Evolutionary conservation across 2,329 filamentous ascomycete species (phyloP).

Genomic region (Neoascochyta sp.): DNA sequence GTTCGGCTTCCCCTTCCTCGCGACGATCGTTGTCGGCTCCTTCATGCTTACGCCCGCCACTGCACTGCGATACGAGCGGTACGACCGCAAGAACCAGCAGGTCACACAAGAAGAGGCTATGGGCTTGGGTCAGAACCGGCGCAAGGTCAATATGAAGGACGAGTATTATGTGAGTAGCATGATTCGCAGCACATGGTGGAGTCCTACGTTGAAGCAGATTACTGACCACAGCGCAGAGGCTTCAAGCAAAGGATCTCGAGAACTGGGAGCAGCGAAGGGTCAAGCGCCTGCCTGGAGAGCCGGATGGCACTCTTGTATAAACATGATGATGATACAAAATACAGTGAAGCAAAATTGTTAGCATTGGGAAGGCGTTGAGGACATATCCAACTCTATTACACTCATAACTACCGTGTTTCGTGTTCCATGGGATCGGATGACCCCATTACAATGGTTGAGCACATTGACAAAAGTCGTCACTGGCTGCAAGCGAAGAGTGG

Average conservation of each 20-base stretch:
- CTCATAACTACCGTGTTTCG: no score
- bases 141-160: constrained; percentile 75
- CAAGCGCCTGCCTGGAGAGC: constrained; percentile 82
- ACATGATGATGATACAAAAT: not conserved
- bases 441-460: no score
- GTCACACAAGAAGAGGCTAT: constrained; percentile 83
- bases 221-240: constrained; percentile 52
- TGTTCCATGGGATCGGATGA: no score
- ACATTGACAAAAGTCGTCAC: no score
- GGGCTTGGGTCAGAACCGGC: constrained; percentile 66
- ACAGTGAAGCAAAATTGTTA: no score
- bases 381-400: no score
- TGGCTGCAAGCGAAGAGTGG: no score
- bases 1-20: constrained; percentile 90
- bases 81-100: constrained; percentile 85
- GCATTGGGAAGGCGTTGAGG: not conserved
- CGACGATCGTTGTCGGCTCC: constrained; percentile 83
- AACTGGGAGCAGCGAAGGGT: constrained; percentile 97
- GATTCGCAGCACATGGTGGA: not conserved
- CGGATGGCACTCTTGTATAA: constrained; percentile 67
- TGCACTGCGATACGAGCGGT: constrained; percentile 86
- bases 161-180: constrained; percentile 72
- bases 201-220: not conserved
- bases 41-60: constrained; percentile 94
- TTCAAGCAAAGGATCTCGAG: constrained; percentile 86